phyloP scores from a whole-genome alignment of 257 asterid species.

The Scutellaria minor region DNA sequence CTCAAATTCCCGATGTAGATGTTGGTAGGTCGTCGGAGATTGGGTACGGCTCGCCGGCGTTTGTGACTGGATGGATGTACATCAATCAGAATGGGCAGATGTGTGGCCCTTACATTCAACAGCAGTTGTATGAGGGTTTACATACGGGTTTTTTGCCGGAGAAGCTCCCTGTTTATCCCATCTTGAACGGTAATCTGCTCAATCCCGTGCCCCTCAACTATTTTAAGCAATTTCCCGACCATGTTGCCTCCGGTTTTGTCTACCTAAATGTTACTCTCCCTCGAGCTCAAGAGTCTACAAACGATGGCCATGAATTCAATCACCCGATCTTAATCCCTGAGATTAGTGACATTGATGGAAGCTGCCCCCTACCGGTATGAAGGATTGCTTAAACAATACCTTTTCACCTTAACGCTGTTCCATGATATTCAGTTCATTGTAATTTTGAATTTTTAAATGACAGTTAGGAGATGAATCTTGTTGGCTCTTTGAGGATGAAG shows the following conservation, averaged over 20 bases:
- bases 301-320: slow-evolving; percentile 32
- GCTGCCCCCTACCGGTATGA: slow-evolving; percentile 46
- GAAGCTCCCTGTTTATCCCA: slow-evolving; percentile 78
- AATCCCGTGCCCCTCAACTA: slow-evolving; percentile 75
- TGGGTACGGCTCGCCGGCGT: slow-evolving; percentile 32
- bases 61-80: slow-evolving; percentile 93
- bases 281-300: slow-evolving; percentile 34
- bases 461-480: slow-evolving; percentile 74
- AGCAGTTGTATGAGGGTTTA: slow-evolving; percentile 82
- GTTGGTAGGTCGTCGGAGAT: slow-evolving; percentile 31
- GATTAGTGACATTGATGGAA: slow-evolving; percentile 26
- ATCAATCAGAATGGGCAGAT: slow-evolving; percentile 79
- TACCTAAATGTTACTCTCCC: slow-evolving; percentile 46
- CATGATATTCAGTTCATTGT: not conserved
- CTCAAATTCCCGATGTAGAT: slow-evolving; percentile 33
- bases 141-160: slow-evolving; percentile 82
- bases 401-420: not conserved
- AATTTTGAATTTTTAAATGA: slow-evolving; percentile 23
- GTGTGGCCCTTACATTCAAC: slow-evolving; percentile 95
- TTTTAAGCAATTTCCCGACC: slow-evolving; percentile 81
- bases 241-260: slow-evolving; percentile 77
- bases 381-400: slow-evolving; percentile 1
- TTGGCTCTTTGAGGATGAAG: slow-evolving; percentile 81
- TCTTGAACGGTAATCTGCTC: slow-evolving; percentile 59
- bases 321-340: slow-evolving; percentile 35